Evolutionary conservation across 331 rosid genomes (phyloP), one percentile per base, ranked within the genome.

Genomic region (Telfairia occidentalis): DNA sequence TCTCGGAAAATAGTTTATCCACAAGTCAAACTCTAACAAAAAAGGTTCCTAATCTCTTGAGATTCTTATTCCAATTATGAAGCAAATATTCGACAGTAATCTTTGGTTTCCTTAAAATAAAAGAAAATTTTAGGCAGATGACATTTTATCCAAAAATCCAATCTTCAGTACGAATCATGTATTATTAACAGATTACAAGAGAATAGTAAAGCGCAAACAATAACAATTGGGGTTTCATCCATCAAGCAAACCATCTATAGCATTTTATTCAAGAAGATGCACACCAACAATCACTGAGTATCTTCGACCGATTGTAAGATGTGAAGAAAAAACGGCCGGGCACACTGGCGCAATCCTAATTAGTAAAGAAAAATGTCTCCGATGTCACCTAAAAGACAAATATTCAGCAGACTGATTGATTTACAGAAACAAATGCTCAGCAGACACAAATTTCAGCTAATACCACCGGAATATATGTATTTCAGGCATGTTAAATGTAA

Each of bases 271-370:
- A 23, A 43, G 19, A 67, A 67, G 54, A 67, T 24, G 55, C 55
- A 42, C 37, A 67, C 57, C 57, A 69, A 43, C 55, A 69, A 69
- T 69, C 55, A 69, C 23, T 43, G 34, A 38, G 35, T 66, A 11
- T 66, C 73, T 66, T 66, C 21, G 11, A 40, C 52, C 11, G 48
- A 66, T 40, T 71, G 57, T 10, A 60, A 72, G 43, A 15, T 71
- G 57, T 26, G 58, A 70, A 9, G 55, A 69, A 26, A 28, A 70
- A 45, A 26, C 21, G 5, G 53, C 75, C 5, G 13, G 26, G 57
- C 57, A 69, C 74, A 69, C 57, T 69, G 57, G 52, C 35, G n/a
- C 54, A 67, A 43, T 38, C 74, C 54, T 67, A 43, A 42, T 42
- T 24, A 67, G 21, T 19, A 12, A 67, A 42, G 74, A 40, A 67